These are phyloP conservation scores for Drosera capensis DNA, from an alignment of 148 eudicot species.

Conservation along the genomic window DNA sequence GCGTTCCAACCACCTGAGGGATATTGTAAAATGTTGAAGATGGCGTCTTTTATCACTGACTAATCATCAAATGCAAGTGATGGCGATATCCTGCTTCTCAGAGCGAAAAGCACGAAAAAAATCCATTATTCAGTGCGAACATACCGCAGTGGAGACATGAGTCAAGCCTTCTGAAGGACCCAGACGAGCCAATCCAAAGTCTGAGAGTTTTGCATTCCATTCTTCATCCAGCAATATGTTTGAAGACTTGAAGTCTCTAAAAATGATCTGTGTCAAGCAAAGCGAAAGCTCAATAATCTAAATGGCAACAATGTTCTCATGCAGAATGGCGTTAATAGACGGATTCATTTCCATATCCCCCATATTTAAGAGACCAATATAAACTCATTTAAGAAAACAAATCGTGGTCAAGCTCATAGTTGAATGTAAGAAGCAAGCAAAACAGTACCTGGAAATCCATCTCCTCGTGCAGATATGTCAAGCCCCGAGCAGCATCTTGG, in stretches of 20 bases:
- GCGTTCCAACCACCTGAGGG: conserved; percentile 76
- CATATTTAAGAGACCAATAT: background rate
- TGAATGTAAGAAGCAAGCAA: background rate
- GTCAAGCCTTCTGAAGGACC: conserved; percentile 74
- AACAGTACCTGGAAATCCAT: conserved; percentile 80
- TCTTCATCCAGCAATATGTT: conserved; percentile 77
- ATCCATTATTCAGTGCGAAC: conserved; percentile 6
- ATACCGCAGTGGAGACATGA: conserved; percentile 92
- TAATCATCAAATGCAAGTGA: background rate
- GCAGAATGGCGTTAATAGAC: too few relatives aligned
- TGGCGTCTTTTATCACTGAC: background rate
- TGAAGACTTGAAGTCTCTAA: conserved; percentile 82
- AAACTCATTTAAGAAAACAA: background rate
- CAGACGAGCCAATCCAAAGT: conserved; percentile 83
- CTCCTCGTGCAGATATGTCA: conserved; percentile 78
- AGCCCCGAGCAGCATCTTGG: conserved; percentile 85
- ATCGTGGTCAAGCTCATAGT: background rate
- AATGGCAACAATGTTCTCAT: too few relatives aligned
- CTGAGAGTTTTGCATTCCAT: conserved; percentile 86
- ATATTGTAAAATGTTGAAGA: background rate
- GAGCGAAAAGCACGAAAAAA: background rate
- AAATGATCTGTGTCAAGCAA: conserved; percentile 42
- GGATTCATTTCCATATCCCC: background rate
- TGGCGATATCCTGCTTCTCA: background rate
- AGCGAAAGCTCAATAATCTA: background rate